Percentiles rank a stretch among this genome's conserved stretches.
phyloP scores from a whole-genome alignment of 2,329 filamentous ascomycete species.

The Calonectria ilicicola region DNA sequence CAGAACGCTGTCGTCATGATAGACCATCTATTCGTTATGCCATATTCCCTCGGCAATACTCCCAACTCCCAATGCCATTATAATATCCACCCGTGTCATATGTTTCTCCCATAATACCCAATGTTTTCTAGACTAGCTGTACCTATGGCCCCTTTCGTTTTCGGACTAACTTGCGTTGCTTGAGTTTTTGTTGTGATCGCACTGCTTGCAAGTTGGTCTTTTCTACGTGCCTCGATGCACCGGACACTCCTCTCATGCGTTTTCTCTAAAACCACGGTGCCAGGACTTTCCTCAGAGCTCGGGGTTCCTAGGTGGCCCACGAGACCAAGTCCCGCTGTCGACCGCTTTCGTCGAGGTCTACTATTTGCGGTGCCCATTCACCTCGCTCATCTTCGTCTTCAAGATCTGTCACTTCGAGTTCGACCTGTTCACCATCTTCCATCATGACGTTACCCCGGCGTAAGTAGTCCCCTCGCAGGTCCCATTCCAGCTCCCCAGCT shows the following conservation, averaged over 20 bases:
- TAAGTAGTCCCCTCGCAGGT: conserved; percentile 63
- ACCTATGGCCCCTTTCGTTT: neutral
- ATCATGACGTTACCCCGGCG: conserved; percentile 62
- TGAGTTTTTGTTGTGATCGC: neutral
- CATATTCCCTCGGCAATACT: neutral
- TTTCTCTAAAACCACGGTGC: neutral
- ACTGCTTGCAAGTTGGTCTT: neutral
- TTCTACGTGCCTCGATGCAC: neutral
- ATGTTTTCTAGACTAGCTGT: neutral
- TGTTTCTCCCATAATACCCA: neutral
- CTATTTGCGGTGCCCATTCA: conserved; percentile 65
- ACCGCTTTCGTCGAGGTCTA: conserved; percentile 65
- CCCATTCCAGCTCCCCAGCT: conserved; percentile 63
- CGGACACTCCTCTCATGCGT: neutral
- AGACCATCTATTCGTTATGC: neutral
- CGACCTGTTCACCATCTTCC: conserved; percentile 64
- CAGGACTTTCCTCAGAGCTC: conserved; percentile 10
- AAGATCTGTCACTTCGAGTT: conserved; percentile 61
- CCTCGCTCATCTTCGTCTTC: conserved; percentile 66
- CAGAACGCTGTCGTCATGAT: neutral
- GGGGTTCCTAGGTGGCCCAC: conserved; percentile 52
- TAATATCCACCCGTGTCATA: neutral
- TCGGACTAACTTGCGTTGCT: neutral
- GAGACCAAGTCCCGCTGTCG: conserved; percentile 64
- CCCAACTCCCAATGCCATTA: neutral